Evolutionary conservation across 192 early-diverging fungal genomes (phyloP).

Genomic region (Nowakowskiella sp.): DNA sequence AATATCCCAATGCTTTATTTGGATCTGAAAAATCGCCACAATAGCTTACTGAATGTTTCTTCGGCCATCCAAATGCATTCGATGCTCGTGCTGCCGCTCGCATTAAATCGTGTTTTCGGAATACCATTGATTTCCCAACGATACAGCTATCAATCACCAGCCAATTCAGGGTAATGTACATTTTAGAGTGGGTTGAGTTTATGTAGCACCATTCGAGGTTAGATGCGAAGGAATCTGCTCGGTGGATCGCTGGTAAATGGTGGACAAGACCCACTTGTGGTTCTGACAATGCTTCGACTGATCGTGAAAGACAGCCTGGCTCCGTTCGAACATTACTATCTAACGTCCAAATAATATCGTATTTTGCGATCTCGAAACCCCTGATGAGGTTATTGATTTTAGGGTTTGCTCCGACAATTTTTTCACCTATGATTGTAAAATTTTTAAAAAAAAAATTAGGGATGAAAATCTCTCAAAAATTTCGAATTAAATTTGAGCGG

Average conservation of each 20-base stretch:
- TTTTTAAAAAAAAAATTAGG: constrained; percentile 11
- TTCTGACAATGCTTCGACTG: constrained; percentile 65
- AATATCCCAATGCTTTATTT: constrained; percentile 72
- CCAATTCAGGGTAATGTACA: constrained; percentile 91
- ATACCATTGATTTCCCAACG: constrained; percentile 92
- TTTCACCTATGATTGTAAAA: constrained; percentile 44
- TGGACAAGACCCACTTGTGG: constrained; percentile 87
- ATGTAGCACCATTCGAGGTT: constrained; percentile 82
- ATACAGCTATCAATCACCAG: constrained; percentile 77
- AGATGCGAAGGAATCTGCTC: constrained; percentile 64
- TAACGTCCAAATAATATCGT: constrained; percentile 91
- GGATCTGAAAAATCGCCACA: no score
- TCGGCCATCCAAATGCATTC: no score
- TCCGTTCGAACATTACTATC: constrained; percentile 87
- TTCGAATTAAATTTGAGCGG: constrained; percentile 5
- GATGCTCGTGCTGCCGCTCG: no score
- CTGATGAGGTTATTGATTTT: constrained; percentile 93
- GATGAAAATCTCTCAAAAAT: background rate
- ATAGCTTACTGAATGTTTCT: no score
- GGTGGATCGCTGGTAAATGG: constrained; percentile 77
- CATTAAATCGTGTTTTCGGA: constrained; percentile 74
- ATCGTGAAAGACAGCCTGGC: constrained; percentile 66
- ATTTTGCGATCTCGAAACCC: constrained; percentile 64
- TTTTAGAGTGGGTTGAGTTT: constrained; percentile 84
- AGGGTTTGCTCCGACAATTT: constrained; percentile 80